These are phyloP conservation scores for Citrus reticulata DNA, from an alignment of 345 rosid genomes.

Conservation along the genomic window DNA sequence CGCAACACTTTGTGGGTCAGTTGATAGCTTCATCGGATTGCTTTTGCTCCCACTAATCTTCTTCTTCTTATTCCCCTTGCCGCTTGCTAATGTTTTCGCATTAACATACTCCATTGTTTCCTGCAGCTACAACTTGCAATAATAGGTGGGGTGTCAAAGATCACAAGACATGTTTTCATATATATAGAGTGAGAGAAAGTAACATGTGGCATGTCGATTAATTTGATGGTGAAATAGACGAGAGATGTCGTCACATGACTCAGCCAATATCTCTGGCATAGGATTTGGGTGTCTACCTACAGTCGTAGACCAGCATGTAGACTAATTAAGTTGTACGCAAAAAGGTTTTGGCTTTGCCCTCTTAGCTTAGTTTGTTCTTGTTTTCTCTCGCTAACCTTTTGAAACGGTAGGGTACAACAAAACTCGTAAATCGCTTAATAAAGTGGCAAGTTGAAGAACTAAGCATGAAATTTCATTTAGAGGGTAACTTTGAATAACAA, in stretches of 20 bases:
- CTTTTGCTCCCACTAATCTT: slow-evolving; percentile 13
- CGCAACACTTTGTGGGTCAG: slow-evolving; percentile 89
- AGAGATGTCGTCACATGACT: slow-evolving; percentile 31
- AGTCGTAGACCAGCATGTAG: slow-evolving; percentile 22
- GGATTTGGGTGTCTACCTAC: slow-evolving; percentile 46
- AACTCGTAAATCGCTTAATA: background rate
- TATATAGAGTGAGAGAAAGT: slow-evolving; percentile 2
- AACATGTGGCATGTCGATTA: slow-evolving; percentile 2
- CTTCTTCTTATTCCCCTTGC: slow-evolving; percentile 18
- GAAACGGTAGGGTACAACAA: background rate
- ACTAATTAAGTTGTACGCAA: slow-evolving; percentile 8
- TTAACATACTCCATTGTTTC: slow-evolving; percentile 21
- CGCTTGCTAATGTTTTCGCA: background rate
- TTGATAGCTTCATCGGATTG: slow-evolving; percentile 49
- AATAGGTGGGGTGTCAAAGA: background rate
- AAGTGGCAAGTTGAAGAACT: too few species aligned
- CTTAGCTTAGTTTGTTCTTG: slow-evolving; percentile 4
- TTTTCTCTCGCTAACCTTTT: slow-evolving; percentile 16
- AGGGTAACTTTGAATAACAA: too few species aligned
- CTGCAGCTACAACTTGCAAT: background rate
- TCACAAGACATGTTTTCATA: background rate
- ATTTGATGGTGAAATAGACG: background rate
- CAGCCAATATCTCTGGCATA: slow-evolving; percentile 38
- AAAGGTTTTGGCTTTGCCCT: slow-evolving; percentile 12
- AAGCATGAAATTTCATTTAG: too few species aligned